Evolutionary conservation across 2,329 filamentous ascomycete species (phyloP), one percentile per base, ranked within the genome.

Genomic region (Hypoxylon sp.): DNA sequence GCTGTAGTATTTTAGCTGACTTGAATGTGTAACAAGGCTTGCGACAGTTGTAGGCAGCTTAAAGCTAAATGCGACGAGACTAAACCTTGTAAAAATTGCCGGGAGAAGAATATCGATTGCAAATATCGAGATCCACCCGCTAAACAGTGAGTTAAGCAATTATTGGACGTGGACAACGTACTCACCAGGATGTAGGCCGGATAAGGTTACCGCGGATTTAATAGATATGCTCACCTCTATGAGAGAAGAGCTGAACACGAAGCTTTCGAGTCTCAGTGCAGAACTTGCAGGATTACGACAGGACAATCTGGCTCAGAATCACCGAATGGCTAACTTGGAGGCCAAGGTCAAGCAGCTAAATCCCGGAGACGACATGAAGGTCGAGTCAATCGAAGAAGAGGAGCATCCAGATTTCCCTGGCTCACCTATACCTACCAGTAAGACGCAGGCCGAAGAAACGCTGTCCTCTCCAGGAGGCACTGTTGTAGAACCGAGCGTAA

Each of bases 11-110:
- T 51, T 52, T 30, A 58, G 45, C 63, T 70, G n/a, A 77, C 77
- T 66, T 62, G 72, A 63, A 72, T 34, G 60, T 69, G 57, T 65
- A 49, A 55, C 41, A 69, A 97, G 90, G 96, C 96, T 38, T 99
- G 96, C 80, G 94, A 97, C 75, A 93, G 91, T 79, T 97, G 94
- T 80, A 90, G 94, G 64, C 87, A 92, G 67, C 86, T 95, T 41
- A 97, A 97, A 80, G 93, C 93, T 13, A 97, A 97, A 80, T 97
- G 94, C 78, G 93, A 97, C 74, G 94, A 97, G 82, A 90, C 90
- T 10, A 90, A 91, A 71, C 94, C 92, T 1, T 91, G 92, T 74
- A 95, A 93, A 76, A 93, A 91, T 74, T 99, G 96, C 79, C 91
- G 91, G 74, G 94, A 98, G 73, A 97, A 97, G 77, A 90, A 87